Percentiles rank a stretch among this genome's conserved stretches.
Conservation (phyloP, 140 eudicot genomes). For the Bidens hawaiensis region DNA sequence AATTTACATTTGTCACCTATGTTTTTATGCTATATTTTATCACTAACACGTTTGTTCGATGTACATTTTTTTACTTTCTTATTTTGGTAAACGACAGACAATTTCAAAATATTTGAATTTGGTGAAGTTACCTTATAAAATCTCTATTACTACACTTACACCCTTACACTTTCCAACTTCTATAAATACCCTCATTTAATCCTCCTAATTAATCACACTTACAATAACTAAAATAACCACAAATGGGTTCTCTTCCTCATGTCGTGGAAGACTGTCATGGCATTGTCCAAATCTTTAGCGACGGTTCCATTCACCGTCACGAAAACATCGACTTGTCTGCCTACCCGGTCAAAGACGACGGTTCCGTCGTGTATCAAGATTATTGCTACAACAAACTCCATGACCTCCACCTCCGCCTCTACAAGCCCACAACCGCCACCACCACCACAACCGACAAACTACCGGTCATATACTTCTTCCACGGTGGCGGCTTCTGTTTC, state of each 20-base stretch:
- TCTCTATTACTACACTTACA: too few relatives aligned
- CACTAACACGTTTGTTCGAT: too few relatives aligned
- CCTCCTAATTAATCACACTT: slow-evolving; percentile 5
- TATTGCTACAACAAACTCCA: slow-evolving; percentile 36
- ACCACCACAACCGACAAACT: slow-evolving; percentile 21
- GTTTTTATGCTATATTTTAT: slow-evolving; percentile 3
- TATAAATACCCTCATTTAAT: slow-evolving; percentile 23
- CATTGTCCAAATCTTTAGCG: slow-evolving; percentile 54
- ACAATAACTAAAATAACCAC: neutral
- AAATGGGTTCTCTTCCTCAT: slow-evolving; percentile 46
- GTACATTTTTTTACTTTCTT: too few relatives aligned
- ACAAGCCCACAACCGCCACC: slow-evolving; percentile 37
- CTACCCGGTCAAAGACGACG: slow-evolving; percentile 43
- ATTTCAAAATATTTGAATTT: neutral
- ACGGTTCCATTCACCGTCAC: slow-evolving; percentile 57
- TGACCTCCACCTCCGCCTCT: slow-evolving; percentile 59
- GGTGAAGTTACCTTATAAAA: neutral
- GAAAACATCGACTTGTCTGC: slow-evolving; percentile 20
- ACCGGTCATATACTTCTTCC: slow-evolving; percentile 55
- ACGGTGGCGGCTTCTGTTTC: slow-evolving; percentile 83
- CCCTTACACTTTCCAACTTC: neutral
- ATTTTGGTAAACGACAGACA: too few relatives aligned
- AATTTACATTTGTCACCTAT: neutral
- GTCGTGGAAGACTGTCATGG: slow-evolving; percentile 72
- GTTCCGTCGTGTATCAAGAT: slow-evolving; percentile 60